Conservation (phyloP, 2,329 filamentous ascomycete species). For the Ceratocystis huliohia region DNA sequence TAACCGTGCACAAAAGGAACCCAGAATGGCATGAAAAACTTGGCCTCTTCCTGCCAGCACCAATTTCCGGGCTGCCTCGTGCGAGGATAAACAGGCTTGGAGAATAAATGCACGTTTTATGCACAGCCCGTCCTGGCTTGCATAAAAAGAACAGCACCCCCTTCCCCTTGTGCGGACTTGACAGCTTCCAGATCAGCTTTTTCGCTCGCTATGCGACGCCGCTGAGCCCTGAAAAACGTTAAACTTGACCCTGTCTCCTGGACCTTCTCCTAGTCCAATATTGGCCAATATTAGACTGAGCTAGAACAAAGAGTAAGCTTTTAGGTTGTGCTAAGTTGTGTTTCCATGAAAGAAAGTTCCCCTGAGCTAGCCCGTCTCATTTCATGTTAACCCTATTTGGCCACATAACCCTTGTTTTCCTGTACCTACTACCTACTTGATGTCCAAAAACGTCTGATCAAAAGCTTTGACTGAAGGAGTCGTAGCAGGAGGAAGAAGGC, state of each 20-base stretch:
- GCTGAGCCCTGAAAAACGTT: no score
- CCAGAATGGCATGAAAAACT: neutral
- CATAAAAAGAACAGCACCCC: neutral
- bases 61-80: conserved; percentile 1
- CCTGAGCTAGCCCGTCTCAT: neutral
- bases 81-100: neutral
- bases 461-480: no score
- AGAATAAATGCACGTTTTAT: neutral
- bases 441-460: neutral
- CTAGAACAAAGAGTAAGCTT: neutral
- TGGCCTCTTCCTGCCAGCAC: neutral
- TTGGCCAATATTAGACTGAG: neutral
- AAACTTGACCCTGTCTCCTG: neutral
- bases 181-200: no score
- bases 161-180: neutral
- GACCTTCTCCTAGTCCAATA: neutral
- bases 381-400: neutral
- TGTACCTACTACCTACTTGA: neutral
- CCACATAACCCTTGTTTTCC: neutral
- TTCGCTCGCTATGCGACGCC: no score
- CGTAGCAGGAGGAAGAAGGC: no score
- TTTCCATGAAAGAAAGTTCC: neutral
- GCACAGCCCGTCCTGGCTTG: neutral
- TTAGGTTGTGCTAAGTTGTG: neutral
- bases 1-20: conserved; percentile 2